Evolutionary conservation across 2,329 filamentous ascomycete species (phyloP).

Genomic region (Graphilbum ipis-grandicollis): DNA sequence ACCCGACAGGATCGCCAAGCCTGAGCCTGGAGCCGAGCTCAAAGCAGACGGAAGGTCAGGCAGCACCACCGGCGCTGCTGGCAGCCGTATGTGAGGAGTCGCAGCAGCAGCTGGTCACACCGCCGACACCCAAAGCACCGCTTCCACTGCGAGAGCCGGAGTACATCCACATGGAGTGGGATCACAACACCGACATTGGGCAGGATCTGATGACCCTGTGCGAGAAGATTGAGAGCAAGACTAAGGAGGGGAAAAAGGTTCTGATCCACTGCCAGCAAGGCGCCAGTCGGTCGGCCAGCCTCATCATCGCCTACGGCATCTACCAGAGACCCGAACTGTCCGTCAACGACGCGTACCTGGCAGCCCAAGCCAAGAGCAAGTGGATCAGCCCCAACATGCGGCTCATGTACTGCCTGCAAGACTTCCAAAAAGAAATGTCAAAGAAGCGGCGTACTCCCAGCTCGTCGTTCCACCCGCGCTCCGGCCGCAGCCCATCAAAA

Average conservation of each 20-base stretch:
- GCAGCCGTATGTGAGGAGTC: constrained; percentile 4
- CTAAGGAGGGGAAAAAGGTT: constrained; percentile 58
- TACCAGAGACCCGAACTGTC: constrained; percentile 61
- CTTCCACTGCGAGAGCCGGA: constrained; percentile 39
- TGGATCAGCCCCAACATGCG: constrained; percentile 92
- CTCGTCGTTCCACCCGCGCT: constrained; percentile 29
- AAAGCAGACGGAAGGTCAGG: neutral
- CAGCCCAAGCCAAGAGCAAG: constrained; percentile 61
- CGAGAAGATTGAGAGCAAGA: constrained; percentile 56
- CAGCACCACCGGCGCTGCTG: constrained; percentile 1
- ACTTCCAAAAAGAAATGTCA: constrained; percentile 51
- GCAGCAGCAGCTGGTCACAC: too few species aligned
- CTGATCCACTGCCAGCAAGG: constrained; percentile 76
- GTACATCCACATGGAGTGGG: constrained; percentile 78
- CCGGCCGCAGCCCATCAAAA: constrained; percentile 38
- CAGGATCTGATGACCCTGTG: constrained; percentile 60
- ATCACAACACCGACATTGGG: constrained; percentile 76
- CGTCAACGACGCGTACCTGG: constrained; percentile 70
- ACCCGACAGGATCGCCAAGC: too few species aligned
- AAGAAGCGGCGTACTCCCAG: constrained; percentile 28
- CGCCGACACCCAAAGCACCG: constrained; percentile 39
- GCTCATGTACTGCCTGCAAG: constrained; percentile 74
- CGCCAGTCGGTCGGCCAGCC: constrained; percentile 66
- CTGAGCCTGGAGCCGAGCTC: too few species aligned
- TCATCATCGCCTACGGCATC: constrained; percentile 74